Percentiles rank a stretch among this genome's conserved stretches.
Evolutionary conservation across 192 early-diverging fungal genomes (phyloP).

Genomic region (Backusella luteola): DNA sequence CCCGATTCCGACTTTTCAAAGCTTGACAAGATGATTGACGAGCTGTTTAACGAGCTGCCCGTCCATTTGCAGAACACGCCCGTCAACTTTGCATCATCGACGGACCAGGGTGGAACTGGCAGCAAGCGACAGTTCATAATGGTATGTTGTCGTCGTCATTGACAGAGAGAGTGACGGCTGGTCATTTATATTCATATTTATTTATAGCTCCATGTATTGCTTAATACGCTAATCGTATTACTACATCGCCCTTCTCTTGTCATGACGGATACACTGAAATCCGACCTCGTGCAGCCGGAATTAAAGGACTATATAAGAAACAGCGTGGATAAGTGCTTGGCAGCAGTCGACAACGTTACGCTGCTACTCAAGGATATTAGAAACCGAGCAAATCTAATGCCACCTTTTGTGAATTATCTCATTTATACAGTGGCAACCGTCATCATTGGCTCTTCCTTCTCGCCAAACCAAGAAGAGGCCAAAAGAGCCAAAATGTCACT

Average conservation of each 20-base stretch:
- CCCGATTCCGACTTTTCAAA: conserved; percentile 43
- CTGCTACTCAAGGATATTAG: conserved; percentile 40
- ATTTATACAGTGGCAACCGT: conserved; percentile 49
- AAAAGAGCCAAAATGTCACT: conserved; percentile 40
- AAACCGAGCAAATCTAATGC: conserved; percentile 23
- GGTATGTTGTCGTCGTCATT: not conserved
- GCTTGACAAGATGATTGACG: conserved; percentile 34
- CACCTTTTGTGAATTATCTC: conserved; percentile 45
- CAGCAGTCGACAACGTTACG: conserved; percentile 40
- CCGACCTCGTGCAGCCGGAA: conserved; percentile 23
- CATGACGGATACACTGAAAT: conserved; percentile 16
- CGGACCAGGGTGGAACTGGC: conserved; percentile 16
- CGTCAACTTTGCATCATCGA: conserved; percentile 28
- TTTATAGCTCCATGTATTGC: conserved; percentile 44
- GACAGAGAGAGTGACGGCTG: not conserved
- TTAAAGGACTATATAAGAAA: conserved; percentile 33
- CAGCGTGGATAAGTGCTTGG: conserved; percentile 38
- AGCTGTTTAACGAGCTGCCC: conserved; percentile 38
- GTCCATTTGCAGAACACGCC: conserved; percentile 31
- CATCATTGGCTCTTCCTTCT: conserved; percentile 46
- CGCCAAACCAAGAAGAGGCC: conserved; percentile 35
- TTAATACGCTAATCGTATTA: conserved; percentile 43
- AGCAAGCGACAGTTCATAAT: conserved; percentile 20
- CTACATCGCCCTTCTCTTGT: conserved; percentile 46
- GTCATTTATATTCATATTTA: not conserved